These are phyloP conservation scores for Loxodes magnus DNA, from an alignment of 73 alveolate genomes.

Conservation along the genomic window DNA sequence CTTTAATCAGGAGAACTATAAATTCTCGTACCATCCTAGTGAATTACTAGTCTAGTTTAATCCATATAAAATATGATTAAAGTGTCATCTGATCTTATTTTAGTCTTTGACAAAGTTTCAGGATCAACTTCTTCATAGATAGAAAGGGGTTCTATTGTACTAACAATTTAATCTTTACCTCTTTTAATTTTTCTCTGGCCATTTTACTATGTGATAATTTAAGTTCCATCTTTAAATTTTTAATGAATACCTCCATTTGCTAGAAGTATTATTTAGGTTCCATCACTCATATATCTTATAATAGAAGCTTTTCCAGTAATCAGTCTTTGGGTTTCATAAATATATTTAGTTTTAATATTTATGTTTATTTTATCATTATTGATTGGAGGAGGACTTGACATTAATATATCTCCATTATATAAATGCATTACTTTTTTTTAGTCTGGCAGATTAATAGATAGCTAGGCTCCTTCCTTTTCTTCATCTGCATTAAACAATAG, in stretches of 20 bases:
- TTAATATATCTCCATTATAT: slow-evolving; percentile 63
- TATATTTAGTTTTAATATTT: slow-evolving; percentile 19
- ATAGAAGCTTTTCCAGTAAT: slow-evolving; percentile 62
- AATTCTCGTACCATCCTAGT: slow-evolving; percentile 67
- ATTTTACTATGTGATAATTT: slow-evolving; percentile 51
- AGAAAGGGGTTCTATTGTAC: slow-evolving; percentile 50
- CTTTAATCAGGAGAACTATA: slow-evolving; percentile 38
- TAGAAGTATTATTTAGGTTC: slow-evolving; percentile 38
- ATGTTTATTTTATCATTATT: slow-evolving; percentile 8
- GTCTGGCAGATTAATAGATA: slow-evolving; percentile 53
- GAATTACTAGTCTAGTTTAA: slow-evolving; percentile 40
- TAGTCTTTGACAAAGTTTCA: slow-evolving; percentile 46
- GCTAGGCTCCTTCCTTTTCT: slow-evolving; percentile 20
- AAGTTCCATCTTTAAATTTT: slow-evolving; percentile 31
- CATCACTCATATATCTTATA: slow-evolving; percentile 51
- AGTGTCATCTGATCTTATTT: slow-evolving; percentile 61
- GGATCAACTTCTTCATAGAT: slow-evolving; percentile 56
- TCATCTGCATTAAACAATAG: slow-evolving; percentile 3
- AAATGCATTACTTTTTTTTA: slow-evolving; percentile 67
- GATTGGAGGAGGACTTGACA: slow-evolving; percentile 26
- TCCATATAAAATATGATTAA: slow-evolving; percentile 52
- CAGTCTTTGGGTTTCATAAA: slow-evolving; percentile 56
- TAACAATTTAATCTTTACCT: slow-evolving; percentile 28
- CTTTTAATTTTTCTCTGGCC: slow-evolving; percentile 65
- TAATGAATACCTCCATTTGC: slow-evolving; percentile 62